Evolutionary conservation across 495 filamentous ascomycete species (phyloP).

Genomic region (Neohortaea acidophila): DNA sequence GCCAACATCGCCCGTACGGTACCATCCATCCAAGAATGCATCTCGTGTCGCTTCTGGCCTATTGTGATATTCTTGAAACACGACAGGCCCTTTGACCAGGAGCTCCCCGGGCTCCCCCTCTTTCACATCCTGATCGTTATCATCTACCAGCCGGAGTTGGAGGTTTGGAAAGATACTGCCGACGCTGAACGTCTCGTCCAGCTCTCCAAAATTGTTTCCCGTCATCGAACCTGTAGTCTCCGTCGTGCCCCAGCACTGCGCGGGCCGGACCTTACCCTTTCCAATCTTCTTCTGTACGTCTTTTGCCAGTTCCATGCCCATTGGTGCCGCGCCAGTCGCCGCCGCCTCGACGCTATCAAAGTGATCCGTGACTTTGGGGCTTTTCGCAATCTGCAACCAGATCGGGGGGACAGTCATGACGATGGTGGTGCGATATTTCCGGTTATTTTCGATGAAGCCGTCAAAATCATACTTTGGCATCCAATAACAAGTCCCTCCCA

Average conservation of each 20-base stretch:
- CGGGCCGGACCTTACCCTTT: slow-evolving; percentile 14
- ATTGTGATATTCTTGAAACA: slow-evolving; percentile 27
- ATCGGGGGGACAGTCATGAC: slow-evolving; percentile 51
- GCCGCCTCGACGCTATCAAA: slow-evolving; percentile 45
- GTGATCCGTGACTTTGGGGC: slow-evolving; percentile 46
- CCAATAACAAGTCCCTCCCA: slow-evolving; percentile 38
- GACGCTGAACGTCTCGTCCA: background rate
- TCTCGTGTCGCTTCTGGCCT: slow-evolving; percentile 23
- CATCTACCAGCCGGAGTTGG: slow-evolving; percentile 9
- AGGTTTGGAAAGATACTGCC: background rate
- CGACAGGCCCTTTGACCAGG: slow-evolving; percentile 23
- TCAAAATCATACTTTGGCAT: slow-evolving; percentile 58
- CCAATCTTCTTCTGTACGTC: slow-evolving; percentile 25
- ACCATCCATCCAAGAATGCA: slow-evolving; percentile 39
- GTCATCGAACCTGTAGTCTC: slow-evolving; percentile 15
- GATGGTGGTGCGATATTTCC: slow-evolving; percentile 50
- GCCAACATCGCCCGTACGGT: slow-evolving; percentile 26
- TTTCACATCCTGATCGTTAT: slow-evolving; percentile 20
- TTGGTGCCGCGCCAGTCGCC: slow-evolving; percentile 35
- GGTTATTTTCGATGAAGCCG: slow-evolving; percentile 48
- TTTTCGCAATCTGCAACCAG: slow-evolving; percentile 53
- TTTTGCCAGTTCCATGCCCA: slow-evolving; percentile 40
- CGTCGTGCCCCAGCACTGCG: slow-evolving; percentile 20
- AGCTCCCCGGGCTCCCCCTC: slow-evolving; percentile 22
- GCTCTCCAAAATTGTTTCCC: background rate